phyloP scores from a whole-genome alignment of 495 filamentous ascomycete species.

The Amniculicola lignicola region DNA sequence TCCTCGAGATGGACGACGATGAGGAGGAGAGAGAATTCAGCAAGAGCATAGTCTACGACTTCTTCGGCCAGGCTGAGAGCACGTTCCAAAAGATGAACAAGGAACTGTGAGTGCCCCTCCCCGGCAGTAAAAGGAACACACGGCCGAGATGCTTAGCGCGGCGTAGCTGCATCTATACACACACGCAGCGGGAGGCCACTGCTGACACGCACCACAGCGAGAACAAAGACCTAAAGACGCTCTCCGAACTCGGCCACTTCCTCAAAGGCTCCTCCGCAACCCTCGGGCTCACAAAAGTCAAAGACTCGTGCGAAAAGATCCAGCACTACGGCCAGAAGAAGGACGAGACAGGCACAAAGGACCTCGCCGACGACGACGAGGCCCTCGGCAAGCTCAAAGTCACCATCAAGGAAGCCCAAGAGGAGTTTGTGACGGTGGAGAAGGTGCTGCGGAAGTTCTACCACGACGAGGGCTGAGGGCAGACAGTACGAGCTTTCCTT shows the following conservation, averaged over 20 bases:
- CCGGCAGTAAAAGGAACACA: background rate
- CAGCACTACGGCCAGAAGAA: constrained; percentile 82
- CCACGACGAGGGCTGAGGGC: constrained; percentile 42
- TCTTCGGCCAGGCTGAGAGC: constrained; percentile 84
- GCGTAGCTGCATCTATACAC: background rate
- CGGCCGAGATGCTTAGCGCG: background rate
- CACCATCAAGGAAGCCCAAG: constrained; percentile 66
- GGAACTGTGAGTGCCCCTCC: constrained; percentile 58
- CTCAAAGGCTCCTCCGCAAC: constrained; percentile 98
- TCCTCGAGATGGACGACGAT: constrained; percentile 94
- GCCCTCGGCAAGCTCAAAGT: constrained; percentile 63
- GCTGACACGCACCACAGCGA: constrained; percentile 48
- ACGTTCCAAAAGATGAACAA: constrained; percentile 86
- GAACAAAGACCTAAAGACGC: constrained; percentile 59
- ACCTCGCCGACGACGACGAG: constrained; percentile 56
- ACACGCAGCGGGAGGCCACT: background rate
- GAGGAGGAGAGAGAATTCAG: constrained; percentile 74
- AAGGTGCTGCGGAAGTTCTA: constrained; percentile 70
- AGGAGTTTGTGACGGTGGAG: constrained; percentile 75
- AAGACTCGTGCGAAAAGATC: constrained; percentile 92
- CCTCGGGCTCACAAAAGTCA: constrained; percentile 85
- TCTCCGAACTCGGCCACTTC: constrained; percentile 89
- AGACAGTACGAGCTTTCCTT: background rate
- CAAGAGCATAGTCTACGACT: constrained; percentile 81
- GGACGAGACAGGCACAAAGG: constrained; percentile 68